phyloP scores from a whole-genome alignment of 441 rosid species.

The Erodium moschatum region DNA sequence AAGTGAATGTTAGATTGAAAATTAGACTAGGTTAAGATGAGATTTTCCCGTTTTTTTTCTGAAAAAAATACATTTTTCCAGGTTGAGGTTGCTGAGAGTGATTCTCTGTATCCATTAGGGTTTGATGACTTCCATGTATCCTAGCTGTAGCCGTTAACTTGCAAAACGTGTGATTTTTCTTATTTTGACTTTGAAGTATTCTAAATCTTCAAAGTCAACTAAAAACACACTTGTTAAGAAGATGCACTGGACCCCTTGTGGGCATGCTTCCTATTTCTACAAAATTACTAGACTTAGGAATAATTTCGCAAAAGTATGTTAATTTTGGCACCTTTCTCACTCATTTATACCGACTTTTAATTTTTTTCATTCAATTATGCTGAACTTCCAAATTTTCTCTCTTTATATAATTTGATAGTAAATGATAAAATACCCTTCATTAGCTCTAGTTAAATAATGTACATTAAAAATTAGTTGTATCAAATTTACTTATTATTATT shows the following conservation, averaged over 20 bases:
- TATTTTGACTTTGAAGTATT: not conserved
- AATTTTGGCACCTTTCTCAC: too few species aligned
- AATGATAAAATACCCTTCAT: too few species aligned
- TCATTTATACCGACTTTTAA: not conserved
- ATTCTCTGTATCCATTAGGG: not conserved
- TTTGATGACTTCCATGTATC: not conserved
- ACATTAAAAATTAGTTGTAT: too few species aligned
- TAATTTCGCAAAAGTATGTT: too few species aligned
- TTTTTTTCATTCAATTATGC: not conserved
- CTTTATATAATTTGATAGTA: too few species aligned
- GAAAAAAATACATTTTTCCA: too few species aligned
- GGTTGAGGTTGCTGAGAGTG: not conserved
- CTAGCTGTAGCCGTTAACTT: conserved; percentile 1
- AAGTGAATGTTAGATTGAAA: too few species aligned
- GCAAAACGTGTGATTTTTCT: not conserved
- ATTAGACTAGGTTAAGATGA: too few species aligned
- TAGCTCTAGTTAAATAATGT: too few species aligned
- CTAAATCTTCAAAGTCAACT: conserved; percentile 1
- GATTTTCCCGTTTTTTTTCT: too few species aligned
- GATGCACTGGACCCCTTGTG: not conserved
- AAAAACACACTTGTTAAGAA: not conserved
- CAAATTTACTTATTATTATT: too few species aligned
- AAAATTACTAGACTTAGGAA: not conserved
- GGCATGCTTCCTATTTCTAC: not conserved
- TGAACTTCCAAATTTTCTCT: too few species aligned